Evolutionary conservation across 495 filamentous ascomycete species (phyloP).

Genomic region (Lophiotrema nucula): DNA sequence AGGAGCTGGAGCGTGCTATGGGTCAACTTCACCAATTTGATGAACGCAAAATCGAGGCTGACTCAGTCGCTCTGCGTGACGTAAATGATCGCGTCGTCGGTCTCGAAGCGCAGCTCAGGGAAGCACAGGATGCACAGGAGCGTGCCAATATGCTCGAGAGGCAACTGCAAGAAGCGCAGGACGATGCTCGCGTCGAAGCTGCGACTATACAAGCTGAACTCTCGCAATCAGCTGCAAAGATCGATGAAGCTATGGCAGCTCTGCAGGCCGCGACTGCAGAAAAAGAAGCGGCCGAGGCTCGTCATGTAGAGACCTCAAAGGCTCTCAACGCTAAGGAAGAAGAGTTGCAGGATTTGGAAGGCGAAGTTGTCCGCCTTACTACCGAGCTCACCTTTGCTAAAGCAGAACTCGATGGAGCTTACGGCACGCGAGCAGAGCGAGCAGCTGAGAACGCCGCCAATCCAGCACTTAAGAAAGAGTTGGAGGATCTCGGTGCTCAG

Average conservation of each 20-base stretch:
- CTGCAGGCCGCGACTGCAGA: slow-evolving; percentile 17
- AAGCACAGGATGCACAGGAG: slow-evolving; percentile 7
- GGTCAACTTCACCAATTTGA: slow-evolving; percentile 23
- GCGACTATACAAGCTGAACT: slow-evolving; percentile 33
- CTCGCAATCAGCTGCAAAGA: slow-evolving; percentile 19
- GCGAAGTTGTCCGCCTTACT: slow-evolving; percentile 78
- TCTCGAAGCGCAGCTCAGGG: slow-evolving; percentile 3
- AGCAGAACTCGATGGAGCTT: slow-evolving; percentile 92
- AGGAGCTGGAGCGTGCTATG: slow-evolving; percentile 31
- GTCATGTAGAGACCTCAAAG: slow-evolving; percentile 7
- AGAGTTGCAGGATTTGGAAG: slow-evolving; percentile 66
- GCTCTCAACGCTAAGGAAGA: slow-evolving; percentile 27
- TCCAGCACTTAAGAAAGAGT: slow-evolving; percentile 29
- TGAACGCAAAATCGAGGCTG: slow-evolving; percentile 4
- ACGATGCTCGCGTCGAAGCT: slow-evolving; percentile 31
- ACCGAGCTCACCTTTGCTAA: slow-evolving; percentile 90
- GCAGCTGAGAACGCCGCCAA: slow-evolving; percentile 37
- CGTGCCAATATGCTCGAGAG: slow-evolving; percentile 8
- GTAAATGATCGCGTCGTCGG: neutral
- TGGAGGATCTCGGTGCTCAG: slow-evolving; percentile 59
- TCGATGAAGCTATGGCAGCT: slow-evolving; percentile 15
- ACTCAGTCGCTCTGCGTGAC: slow-evolving; percentile 15
- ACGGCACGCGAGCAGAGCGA: slow-evolving; percentile 54
- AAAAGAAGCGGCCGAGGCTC: slow-evolving; percentile 28
- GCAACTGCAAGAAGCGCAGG: slow-evolving; percentile 22